Evolutionary conservation across 1,284 basidiomycete genomes (phyloP).

Genomic region (Tylopilus sp.): DNA sequence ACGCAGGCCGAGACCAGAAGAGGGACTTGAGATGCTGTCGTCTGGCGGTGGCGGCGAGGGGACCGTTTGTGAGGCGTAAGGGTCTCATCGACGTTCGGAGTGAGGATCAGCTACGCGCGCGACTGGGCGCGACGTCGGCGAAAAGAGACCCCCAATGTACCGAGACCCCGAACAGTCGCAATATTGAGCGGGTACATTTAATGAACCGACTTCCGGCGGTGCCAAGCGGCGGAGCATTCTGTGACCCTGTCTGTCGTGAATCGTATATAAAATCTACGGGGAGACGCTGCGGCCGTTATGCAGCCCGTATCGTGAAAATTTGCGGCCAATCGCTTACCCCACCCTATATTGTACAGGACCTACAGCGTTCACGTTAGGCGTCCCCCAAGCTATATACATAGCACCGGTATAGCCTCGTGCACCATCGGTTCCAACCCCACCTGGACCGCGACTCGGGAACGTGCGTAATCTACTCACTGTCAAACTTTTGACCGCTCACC

Average conservation of each 20-base stretch:
- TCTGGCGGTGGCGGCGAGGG: conserved; percentile 7
- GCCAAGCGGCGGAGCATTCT: conserved; percentile 15
- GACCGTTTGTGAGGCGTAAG: conserved; percentile 18
- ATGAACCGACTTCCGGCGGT: conserved; percentile 12
- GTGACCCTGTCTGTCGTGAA: conserved; percentile 20
- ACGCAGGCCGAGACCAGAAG: conserved; percentile 18
- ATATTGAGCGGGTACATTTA: conserved; percentile 8
- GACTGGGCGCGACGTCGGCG: conserved; percentile 4
- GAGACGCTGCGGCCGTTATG: conserved; percentile 16
- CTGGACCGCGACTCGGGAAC: conserved; percentile 2
- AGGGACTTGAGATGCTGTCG: conserved; percentile 2
- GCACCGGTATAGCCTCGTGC: conserved; percentile 1
- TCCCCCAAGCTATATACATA: conserved; percentile 17
- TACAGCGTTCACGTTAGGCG: conserved; percentile 10
- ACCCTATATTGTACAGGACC: conserved; percentile 1
- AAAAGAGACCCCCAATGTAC: conserved; percentile 21
- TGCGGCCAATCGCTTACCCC: conserved; percentile 20
- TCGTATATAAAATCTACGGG: conserved; percentile 24
- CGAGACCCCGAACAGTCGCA: conserved; percentile 19
- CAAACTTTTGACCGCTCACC: conserved; percentile 6
- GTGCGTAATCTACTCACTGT: conserved; percentile 19
- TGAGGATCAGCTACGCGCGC: background rate
- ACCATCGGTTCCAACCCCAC: conserved; percentile 3
- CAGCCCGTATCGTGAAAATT: conserved; percentile 16
- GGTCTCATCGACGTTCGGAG: conserved; percentile 16